phyloP scores from a whole-genome alignment of 768 basidiomycete species.

The Tylopilus subfusipes region DNA sequence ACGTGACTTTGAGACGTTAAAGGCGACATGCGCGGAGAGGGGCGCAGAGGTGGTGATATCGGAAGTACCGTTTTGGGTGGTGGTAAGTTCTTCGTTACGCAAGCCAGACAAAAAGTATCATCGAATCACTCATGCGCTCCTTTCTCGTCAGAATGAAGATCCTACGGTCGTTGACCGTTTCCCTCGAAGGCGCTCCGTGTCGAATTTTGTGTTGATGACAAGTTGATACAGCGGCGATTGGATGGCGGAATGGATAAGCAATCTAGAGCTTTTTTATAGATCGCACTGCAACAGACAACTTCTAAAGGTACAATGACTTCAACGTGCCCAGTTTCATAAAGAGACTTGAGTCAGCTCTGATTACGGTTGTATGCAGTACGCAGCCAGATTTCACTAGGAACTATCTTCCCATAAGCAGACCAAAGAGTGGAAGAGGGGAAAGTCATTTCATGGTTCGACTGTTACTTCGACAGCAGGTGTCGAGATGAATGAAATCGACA shows the following conservation, averaged over 20 bases:
- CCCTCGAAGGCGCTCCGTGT: conserved; percentile 35
- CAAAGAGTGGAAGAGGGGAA: background rate
- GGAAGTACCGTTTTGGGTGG: conserved; percentile 31
- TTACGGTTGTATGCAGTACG: background rate
- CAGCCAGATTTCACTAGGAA: background rate
- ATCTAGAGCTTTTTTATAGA: background rate
- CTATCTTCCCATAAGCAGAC: background rate
- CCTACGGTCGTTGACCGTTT: conserved; percentile 32
- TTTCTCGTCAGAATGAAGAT: conserved; percentile 34
- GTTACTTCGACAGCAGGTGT: no score
- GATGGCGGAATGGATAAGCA: background rate
- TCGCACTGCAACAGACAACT: background rate
- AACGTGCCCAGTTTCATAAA: background rate
- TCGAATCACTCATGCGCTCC: background rate
- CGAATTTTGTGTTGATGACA: conserved; percentile 37
- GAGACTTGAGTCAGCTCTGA: background rate
- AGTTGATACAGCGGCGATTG: conserved; percentile 6
- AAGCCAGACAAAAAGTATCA: background rate
- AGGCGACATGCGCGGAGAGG: conserved; percentile 29
- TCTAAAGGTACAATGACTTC: background rate
- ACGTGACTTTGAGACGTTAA: conserved; percentile 23
- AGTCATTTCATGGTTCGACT: no score
- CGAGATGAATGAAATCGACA: no score
- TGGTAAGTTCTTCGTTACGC: conserved; percentile 29
- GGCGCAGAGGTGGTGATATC: conserved; percentile 28